Percentiles rank a stretch among this genome's conserved stretches.
phyloP scores from a whole-genome alignment of 176 grass and related monocot species.

The Luzula sylvatica region DNA sequence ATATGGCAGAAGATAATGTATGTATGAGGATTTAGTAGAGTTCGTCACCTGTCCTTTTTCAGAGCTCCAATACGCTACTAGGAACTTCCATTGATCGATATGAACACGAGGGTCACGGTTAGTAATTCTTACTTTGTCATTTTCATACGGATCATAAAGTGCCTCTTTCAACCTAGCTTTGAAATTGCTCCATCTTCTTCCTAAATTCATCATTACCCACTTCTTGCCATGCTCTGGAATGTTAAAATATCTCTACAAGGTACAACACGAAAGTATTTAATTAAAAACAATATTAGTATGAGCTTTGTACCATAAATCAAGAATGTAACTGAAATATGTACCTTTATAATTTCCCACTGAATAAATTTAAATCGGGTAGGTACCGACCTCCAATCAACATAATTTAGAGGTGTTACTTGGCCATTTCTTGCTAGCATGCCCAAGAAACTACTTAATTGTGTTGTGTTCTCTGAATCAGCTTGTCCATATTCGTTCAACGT shows the following conservation, averaged over 20 bases:
- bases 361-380: slow-evolving; percentile 15
- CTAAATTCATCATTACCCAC: slow-evolving; percentile 17
- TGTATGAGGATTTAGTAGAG: too few species aligned
- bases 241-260: slow-evolving; percentile 28
- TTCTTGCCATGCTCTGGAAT: slow-evolving; percentile 8
- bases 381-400: slow-evolving; percentile 17
- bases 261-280: too few species aligned
- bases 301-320: neutral
- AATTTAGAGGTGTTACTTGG: slow-evolving; percentile 27
- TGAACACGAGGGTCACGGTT: slow-evolving; percentile 15
- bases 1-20: too few species aligned
- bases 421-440: slow-evolving; percentile 29
- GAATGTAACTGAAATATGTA: too few species aligned
- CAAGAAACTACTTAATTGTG: slow-evolving; percentile 21
- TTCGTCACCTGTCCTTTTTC: slow-evolving; percentile 26
- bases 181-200: slow-evolving; percentile 30
- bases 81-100: slow-evolving; percentile 27
- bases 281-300: too few species aligned
- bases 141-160: slow-evolving; percentile 21
- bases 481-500: slow-evolving; percentile 24
- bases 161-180: slow-evolving; percentile 28
- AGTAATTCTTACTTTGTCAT: slow-evolving; percentile 26
- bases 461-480: slow-evolving; percentile 24
- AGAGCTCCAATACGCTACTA: slow-evolving; percentile 25
- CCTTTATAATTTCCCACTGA: slow-evolving; percentile 1